Evolutionary conservation across 306 rosid species (phyloP).

Genomic region (Malus sieversii): DNA sequence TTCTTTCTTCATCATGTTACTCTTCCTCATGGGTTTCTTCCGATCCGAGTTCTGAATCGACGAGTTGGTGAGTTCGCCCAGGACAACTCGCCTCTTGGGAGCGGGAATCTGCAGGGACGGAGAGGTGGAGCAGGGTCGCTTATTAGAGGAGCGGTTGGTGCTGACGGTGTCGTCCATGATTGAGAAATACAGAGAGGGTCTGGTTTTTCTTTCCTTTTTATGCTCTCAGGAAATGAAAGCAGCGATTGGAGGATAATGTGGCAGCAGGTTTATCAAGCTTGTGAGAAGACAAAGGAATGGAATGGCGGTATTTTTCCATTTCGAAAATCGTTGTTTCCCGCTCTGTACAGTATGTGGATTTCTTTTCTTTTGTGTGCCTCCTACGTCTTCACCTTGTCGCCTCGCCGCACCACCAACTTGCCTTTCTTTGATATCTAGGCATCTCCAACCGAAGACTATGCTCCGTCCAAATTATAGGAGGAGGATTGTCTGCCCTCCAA

Average conservation of each 20-base stretch:
- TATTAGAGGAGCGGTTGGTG: constrained; percentile 3
- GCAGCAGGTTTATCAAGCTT: not conserved
- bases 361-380: not conserved
- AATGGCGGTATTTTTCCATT: not conserved
- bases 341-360: not conserved
- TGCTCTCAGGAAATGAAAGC: not conserved
- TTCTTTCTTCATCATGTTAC: not conserved
- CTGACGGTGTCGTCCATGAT: constrained; percentile 6
- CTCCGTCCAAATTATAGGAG: too few species aligned
- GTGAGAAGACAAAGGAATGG: not conserved
- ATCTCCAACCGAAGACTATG: too few species aligned
- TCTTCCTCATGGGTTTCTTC: not conserved
- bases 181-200: not conserved
- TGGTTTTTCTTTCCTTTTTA: not conserved
- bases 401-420: too few species aligned
- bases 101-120: constrained; percentile 10
- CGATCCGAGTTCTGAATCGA: constrained; percentile 5
- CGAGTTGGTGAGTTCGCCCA: constrained; percentile 31
- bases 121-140: constrained; percentile 4
- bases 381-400: not conserved
- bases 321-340: constrained; percentile 1
- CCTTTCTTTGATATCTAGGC: too few species aligned
- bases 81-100: constrained; percentile 25
- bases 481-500: too few species aligned
- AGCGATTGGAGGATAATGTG: not conserved